These are phyloP conservation scores for Boechera stricta DNA, from an alignment of 345 rosid species.

Conservation along the genomic window DNA sequence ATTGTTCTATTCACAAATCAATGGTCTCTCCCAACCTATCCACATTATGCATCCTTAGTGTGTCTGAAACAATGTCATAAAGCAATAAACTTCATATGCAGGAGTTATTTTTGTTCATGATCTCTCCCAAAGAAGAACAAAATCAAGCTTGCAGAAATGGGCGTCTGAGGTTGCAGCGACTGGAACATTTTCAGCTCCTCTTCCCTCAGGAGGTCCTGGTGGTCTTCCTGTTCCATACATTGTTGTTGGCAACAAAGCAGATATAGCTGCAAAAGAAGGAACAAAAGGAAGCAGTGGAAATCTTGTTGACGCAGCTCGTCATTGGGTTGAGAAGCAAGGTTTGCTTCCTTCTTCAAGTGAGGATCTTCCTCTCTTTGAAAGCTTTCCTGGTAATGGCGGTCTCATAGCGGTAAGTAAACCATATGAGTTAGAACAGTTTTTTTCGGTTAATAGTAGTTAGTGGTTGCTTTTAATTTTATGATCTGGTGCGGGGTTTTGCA, in stretches of 20 bases:
- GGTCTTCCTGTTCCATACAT: constrained; percentile 98
- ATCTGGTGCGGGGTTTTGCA: constrained; percentile 32
- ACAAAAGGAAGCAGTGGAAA: constrained; percentile 96
- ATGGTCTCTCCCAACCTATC: constrained; percentile 54
- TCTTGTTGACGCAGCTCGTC: constrained; percentile 98
- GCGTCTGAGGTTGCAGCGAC: constrained; percentile 84
- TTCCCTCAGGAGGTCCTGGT: constrained; percentile 90
- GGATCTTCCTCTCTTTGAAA: constrained; percentile 94
- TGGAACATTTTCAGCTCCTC: constrained; percentile 96
- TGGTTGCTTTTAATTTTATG: background rate
- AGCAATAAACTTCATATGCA: constrained; percentile 29
- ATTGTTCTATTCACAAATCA: constrained; percentile 90
- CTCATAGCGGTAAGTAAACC: constrained; percentile 69
- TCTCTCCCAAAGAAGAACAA: constrained; percentile 96
- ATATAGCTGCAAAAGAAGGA: constrained; percentile 89
- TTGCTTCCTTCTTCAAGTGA: constrained; percentile 81
- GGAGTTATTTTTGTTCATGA: constrained; percentile 99
- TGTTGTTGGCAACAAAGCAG: constrained; percentile 96
- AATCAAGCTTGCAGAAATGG: constrained; percentile 95
- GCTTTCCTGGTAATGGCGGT: constrained; percentile 89
- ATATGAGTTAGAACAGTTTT: background rate
- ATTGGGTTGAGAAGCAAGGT: constrained; percentile 99
- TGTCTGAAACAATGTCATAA: constrained; percentile 30
- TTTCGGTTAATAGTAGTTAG: background rate
- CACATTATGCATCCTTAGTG: constrained; percentile 4